Conservation (phyloP, 306 rosid genomes). For the Hippophae tibetana region DNA sequence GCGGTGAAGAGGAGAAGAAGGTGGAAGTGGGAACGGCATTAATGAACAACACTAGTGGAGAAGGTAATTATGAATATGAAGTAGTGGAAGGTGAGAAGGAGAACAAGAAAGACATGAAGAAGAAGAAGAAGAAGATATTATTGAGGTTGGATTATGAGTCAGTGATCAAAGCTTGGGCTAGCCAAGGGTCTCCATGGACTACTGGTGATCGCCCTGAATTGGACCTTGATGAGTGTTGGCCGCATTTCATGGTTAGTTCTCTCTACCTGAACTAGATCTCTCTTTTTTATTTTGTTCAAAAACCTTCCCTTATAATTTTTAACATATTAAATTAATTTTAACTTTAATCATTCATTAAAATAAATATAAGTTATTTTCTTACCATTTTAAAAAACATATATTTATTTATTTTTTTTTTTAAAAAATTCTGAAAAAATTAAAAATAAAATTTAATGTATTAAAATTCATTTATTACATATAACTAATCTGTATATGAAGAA, state of each 20-base stretch:
- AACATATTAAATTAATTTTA: not conserved
- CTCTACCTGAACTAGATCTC: too few relatives aligned
- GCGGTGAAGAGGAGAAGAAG: slow-evolving; percentile 33
- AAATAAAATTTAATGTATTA: too few relatives aligned
- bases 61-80: not conserved
- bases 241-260: slow-evolving; percentile 45
- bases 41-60: slow-evolving; percentile 12
- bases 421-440: too few relatives aligned
- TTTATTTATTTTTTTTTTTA: too few relatives aligned
- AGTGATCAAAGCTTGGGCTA: slow-evolving; percentile 63
- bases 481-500: too few relatives aligned
- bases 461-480: too few relatives aligned
- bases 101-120: slow-evolving; percentile 15
- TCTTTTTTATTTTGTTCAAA: not conserved
- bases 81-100: not conserved
- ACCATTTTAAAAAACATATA: too few relatives aligned
- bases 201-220: slow-evolving; percentile 52
- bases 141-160: slow-evolving; percentile 73
- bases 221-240: slow-evolving; percentile 41
- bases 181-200: slow-evolving; percentile 70
- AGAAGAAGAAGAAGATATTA: slow-evolving; percentile 18
- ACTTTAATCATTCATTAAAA: not conserved
- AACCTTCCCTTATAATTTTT: not conserved
- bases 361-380: too few relatives aligned
- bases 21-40: not conserved